Evolutionary conservation across 257 asterid genomes (phyloP).

Genomic region (Oldenlandia corymbosa): DNA sequence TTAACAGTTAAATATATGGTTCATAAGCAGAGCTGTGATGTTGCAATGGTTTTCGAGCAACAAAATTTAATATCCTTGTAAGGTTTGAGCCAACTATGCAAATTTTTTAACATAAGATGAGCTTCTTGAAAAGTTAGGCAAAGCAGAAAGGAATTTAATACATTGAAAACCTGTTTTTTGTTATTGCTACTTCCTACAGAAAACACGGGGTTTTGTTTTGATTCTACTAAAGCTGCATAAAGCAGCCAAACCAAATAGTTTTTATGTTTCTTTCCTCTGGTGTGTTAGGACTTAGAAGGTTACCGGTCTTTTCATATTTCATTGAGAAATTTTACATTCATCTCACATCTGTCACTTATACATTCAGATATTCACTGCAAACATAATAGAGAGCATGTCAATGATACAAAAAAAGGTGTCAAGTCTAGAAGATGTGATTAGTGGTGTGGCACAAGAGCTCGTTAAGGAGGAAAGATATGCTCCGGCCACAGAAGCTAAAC

Average conservation of each 20-base stretch:
- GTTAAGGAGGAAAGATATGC: slow-evolving; percentile 45
- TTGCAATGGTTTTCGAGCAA: neutral
- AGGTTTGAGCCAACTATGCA: neutral
- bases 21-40: too few species aligned
- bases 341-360: neutral
- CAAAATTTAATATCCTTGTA: neutral
- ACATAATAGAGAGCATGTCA: slow-evolving; percentile 68
- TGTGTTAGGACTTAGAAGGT: neutral
- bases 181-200: neutral
- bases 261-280: neutral
- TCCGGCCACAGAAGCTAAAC: slow-evolving; percentile 40
- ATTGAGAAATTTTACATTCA: neutral
- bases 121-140: neutral
- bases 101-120: neutral
- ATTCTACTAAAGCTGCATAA: slow-evolving; percentile 5
- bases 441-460: slow-evolving; percentile 63
- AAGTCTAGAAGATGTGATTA: slow-evolving; percentile 68
- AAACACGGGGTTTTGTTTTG: neutral
- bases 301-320: too few species aligned
- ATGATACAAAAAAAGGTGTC: slow-evolving; percentile 75
- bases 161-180: neutral
- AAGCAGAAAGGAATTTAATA: neutral
- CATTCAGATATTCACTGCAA: slow-evolving; percentile 59
- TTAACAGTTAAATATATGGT: neutral
- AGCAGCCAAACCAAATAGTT: slow-evolving; percentile 1